Base-by-base conservation (phyloP, 768 basidiomycete genomes). In the Grammothele lineata region DNA sequence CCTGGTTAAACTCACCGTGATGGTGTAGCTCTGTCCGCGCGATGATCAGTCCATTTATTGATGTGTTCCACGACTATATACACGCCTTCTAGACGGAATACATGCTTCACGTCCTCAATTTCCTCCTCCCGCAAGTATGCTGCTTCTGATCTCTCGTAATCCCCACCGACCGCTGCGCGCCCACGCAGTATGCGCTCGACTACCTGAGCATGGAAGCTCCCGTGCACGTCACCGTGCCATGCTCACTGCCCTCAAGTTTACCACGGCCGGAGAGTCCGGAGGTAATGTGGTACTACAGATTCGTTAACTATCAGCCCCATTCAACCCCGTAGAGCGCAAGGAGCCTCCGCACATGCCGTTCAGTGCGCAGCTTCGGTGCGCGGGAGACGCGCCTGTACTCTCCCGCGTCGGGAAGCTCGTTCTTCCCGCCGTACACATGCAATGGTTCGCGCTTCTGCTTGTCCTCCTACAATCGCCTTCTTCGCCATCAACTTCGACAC, bases 201-300 rank as follows among this genome's bases (percentile, higher is more conserved):
- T 60, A 64, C 9, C 70, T 83, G 27, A 75, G 77, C 51, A 26
- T 40, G 27, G 44, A 45, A 27, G 23, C 30, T 6, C 37, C 43
- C 5, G 27, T 15, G 1, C 62, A 65, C 7, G 43, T 54, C 14
- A 70, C 71, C 7, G 53, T 59, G 25, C 55, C 61, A 15, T 37
- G 51, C 23, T 72, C 73, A 8, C 26, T 45, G 11, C 51, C 50
- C 18, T 19, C 18, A 17, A 40, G 34, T 21, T 26, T 53, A 1
- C 52, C 61, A 6, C 56, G 57, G 18, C 71, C 80, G 34, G 73
- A 79, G 58, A 72, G 69, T 5, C 62, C 83, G 37, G 70, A 70
- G 22, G 65, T 83, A 17, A 78, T 81, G 72, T 75, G 76, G 25
- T 83, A 78, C 63, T 80, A 81, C 55, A 76, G 79, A 46, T 78